Evolutionary conservation across 2,329 filamentous ascomycete genomes (phyloP), one percentile per base, ranked within the genome.

Genomic region (Pseudocercospora crystallina): DNA sequence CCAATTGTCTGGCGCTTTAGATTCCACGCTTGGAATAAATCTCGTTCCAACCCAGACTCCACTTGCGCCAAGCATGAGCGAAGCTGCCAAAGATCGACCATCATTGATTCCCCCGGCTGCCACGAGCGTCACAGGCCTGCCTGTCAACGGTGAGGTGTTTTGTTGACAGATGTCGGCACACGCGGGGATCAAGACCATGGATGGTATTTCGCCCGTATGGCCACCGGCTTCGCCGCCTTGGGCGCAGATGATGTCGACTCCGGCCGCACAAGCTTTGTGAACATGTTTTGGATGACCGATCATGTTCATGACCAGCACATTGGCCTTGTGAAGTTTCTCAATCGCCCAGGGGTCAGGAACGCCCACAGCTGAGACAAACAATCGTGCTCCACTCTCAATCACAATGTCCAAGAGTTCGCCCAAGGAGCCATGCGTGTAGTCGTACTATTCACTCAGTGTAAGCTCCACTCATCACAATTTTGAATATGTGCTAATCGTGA

Each of bases 221-320:
- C 92, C 92, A 70, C 92, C 92, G 58, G 92, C 92, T 77, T 97
- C 92, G 64, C 92, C 91, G 69, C 92, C 92, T 78, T 97, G 94
- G 47, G 92, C 92, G 77, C 91, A 96, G 76, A 97, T 96, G 65
- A 97, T 87, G 73, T 97, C 92, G 63, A 86, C 89, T 58, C 90
- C 92, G 46, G 90, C 81, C 39, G 90, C 89, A 54, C 97, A 80
- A 72, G 89, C 92, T 81, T 96, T 97, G 74, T 89, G 82, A 56
- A 95, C 91, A 76, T 97, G 92, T 84, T 97, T 97, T 69, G 92
- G 91, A 80, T 97, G 94, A 60, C 92, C 92, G 69, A 97, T 90
- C 92, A 97, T 97, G 84, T 97, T 97, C 92, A 96, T 96, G 80
- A 94, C 95, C 58, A 95, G 80, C 60, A 97, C 82, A 59, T 90